These are phyloP conservation scores for Coprinopsis marcescibilis DNA, from an alignment of 768 basidiomycete species.

Conservation along the genomic window DNA sequence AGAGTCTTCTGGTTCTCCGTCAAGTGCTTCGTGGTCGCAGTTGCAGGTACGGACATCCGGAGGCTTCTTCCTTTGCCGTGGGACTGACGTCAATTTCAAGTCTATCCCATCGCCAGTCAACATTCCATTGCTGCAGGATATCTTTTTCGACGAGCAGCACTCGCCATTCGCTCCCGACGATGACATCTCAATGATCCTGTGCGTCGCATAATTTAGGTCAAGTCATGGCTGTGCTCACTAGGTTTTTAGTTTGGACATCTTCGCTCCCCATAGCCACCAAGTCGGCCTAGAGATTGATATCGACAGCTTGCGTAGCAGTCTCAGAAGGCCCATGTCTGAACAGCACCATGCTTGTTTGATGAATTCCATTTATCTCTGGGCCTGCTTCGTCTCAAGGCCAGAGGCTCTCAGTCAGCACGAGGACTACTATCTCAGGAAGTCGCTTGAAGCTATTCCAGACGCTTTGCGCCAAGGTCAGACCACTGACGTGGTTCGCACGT, in stretches of 20 bases:
- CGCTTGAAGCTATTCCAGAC: constrained; percentile 58
- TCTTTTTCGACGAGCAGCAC: constrained; percentile 48
- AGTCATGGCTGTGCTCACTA: constrained; percentile 12
- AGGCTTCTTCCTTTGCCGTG: constrained; percentile 7
- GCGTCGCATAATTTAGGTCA: constrained; percentile 20
- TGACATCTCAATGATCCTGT: constrained; percentile 67
- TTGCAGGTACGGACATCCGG: constrained; percentile 22
- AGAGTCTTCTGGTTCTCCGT: constrained; percentile 44
- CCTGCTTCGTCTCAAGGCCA: constrained; percentile 73
- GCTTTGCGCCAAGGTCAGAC: constrained; percentile 54
- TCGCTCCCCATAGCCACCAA: constrained; percentile 70
- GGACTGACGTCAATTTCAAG: constrained; percentile 14
- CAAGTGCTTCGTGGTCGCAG: constrained; percentile 45
- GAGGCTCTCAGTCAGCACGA: constrained; percentile 68
- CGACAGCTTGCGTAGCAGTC: constrained; percentile 56
- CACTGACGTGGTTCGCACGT: constrained; percentile 71
- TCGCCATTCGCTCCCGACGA: constrained; percentile 42
- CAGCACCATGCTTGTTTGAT: constrained; percentile 73
- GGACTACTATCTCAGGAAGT: constrained; percentile 58
- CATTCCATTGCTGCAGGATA: constrained; percentile 40
- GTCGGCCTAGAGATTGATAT: constrained; percentile 68
- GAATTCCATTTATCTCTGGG: constrained; percentile 80
- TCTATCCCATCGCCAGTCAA: constrained; percentile 47
- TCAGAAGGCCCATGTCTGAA: constrained; percentile 46
- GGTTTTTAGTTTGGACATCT: constrained; percentile 59